Evolutionary conservation across 371 early-diverging fungal genomes (phyloP).

Genomic region (Coemansia sp.): DNA sequence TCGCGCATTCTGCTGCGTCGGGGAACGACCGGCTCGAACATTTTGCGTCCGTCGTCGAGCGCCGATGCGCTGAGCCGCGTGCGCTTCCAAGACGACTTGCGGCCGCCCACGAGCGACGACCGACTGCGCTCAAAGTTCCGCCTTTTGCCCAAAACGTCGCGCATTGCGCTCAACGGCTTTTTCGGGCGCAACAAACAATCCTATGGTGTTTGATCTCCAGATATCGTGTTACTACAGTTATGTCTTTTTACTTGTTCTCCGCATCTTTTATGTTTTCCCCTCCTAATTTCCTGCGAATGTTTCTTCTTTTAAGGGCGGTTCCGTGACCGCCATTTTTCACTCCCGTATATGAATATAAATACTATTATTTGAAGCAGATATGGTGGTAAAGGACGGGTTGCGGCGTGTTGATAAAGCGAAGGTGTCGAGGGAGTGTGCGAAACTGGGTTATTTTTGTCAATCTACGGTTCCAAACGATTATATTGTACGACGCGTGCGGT

Average conservation of each 20-base stretch:
- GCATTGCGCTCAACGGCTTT: slow-evolving; percentile 28
- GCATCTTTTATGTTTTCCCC: not conserved
- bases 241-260: not conserved
- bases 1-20: slow-evolving; percentile 9
- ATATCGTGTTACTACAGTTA: not conserved
- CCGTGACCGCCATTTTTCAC: no score
- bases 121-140: slow-evolving; percentile 11
- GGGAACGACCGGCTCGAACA: not conserved
- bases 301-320: not conserved
- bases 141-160: slow-evolving; percentile 31
- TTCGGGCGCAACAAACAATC: slow-evolving; percentile 30
- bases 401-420: not conserved
- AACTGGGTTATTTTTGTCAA: not conserved
- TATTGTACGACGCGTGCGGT: slow-evolving; percentile 8
- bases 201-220: not conserved
- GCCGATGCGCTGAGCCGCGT: slow-evolving; percentile 23
- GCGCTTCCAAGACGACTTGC: not conserved
- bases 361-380: not conserved
- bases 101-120: slow-evolving; percentile 4
- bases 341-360: no score
- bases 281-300: not conserved
- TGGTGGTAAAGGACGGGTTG: not conserved
- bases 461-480: slow-evolving; percentile 7
- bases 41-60: slow-evolving; percentile 30
- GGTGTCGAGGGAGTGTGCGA: slow-evolving; percentile 13